phyloP scores from a whole-genome alignment of 345 rosid genomes.

The Eucalyptus pauciflora region DNA sequence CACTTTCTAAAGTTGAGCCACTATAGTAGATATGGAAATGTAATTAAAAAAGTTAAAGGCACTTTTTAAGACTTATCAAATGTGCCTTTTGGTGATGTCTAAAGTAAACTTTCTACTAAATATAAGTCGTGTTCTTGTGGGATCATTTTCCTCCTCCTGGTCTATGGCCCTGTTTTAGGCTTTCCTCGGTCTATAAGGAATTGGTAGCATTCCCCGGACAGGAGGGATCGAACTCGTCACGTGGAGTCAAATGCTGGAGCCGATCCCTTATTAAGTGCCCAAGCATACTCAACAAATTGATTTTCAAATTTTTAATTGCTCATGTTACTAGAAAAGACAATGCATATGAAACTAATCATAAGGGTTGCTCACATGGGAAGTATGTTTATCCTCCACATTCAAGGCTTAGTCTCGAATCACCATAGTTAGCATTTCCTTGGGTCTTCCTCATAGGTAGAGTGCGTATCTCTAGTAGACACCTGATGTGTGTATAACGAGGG shows the following conservation, averaged over 20 bases:
- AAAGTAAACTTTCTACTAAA: neutral
- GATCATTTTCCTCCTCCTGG: neutral
- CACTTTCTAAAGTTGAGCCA: neutral
- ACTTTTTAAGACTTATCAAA: neutral
- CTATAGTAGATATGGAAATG: neutral
- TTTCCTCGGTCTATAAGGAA: neutral
- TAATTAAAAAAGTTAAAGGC: neutral
- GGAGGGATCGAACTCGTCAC: neutral
- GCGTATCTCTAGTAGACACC: neutral
- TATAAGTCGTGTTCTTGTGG: neutral
- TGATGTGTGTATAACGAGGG: fast-evolving
- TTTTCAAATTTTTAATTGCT: neutral
- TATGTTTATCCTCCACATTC: neutral
- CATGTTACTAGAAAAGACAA: neutral
- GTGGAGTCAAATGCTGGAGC: neutral
- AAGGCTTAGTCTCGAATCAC: neutral
- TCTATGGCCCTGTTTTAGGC: neutral
- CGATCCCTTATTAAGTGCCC: neutral
- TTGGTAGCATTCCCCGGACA: neutral
- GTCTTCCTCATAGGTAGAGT: neutral
- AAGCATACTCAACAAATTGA: neutral
- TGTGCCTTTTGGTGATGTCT: neutral
- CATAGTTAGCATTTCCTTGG: neutral
- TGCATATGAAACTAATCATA: neutral
- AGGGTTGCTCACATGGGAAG: neutral